These are phyloP conservation scores for Scheffersomyces lignosus DNA, from an alignment of 805 yeast genomes.

Conservation along the genomic window DNA sequence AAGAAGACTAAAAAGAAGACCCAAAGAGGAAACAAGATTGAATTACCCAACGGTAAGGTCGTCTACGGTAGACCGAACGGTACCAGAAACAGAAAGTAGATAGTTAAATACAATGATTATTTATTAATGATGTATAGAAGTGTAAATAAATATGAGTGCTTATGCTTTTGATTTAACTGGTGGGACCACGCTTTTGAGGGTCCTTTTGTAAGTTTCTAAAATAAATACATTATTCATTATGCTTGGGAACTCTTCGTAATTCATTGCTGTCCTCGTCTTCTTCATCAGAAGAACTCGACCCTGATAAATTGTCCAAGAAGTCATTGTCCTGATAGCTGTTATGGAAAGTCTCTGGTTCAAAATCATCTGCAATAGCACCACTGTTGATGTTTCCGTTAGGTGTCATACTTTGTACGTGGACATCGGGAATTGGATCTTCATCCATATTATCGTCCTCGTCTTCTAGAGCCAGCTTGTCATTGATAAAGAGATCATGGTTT, in stretches of 20 bases:
- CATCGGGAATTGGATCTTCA: constrained; percentile 18
- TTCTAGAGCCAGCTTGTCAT: constrained; percentile 16
- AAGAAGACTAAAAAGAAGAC: constrained; percentile 31
- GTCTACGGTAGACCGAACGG: constrained; percentile 32
- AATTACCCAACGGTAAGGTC: constrained; percentile 63
- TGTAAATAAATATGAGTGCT: background rate
- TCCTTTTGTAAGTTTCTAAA: too few species aligned
- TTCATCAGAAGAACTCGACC: constrained; percentile 45
- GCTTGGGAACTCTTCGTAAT: constrained; percentile 37
- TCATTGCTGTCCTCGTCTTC: constrained; percentile 32
- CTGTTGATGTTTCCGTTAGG: constrained; percentile 23
- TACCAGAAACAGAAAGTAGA: constrained; percentile 6
- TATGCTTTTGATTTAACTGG: too few species aligned
- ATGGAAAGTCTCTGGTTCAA: constrained; percentile 20
- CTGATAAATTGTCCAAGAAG: constrained; percentile 41
- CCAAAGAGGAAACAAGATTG: constrained; percentile 44
- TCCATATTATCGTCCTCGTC: constrained; percentile 24
- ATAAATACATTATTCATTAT: constrained; percentile 3
- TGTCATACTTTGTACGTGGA: constrained; percentile 31
- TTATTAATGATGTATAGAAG: background rate
- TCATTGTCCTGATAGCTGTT: constrained; percentile 28
- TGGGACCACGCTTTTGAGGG: too few species aligned
- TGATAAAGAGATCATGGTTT: constrained; percentile 34
- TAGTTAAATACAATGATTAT: background rate
- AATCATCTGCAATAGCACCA: constrained; percentile 24